Percentiles rank a stretch among this genome's conserved stretches.
phyloP scores from a whole-genome alignment of 148 eudicot genomes.

The Chenopodium quinoa region DNA sequence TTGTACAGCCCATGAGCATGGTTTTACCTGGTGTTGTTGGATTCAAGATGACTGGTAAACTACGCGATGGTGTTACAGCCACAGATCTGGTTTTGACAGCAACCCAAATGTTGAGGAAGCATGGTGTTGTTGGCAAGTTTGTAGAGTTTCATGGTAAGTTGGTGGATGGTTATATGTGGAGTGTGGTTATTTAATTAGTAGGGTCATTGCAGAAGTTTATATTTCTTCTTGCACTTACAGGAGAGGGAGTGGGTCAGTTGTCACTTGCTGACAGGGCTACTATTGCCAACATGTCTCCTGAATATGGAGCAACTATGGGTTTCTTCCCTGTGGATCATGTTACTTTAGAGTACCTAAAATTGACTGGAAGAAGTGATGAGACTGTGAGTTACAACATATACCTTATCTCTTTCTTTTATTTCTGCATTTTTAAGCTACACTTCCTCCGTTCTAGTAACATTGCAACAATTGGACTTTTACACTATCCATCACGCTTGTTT shows the following conservation, averaged over 20 bases:
- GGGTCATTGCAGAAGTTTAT: neutral
- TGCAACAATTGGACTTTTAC: too few species aligned
- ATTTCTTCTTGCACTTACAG: conserved; percentile 31
- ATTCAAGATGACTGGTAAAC: conserved; percentile 78
- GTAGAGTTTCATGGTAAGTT: conserved; percentile 90
- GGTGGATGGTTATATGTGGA: neutral
- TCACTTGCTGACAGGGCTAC: conserved; percentile 96
- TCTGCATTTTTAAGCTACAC: neutral
- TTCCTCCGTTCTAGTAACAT: too few species aligned
- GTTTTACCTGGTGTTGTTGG: conserved; percentile 98
- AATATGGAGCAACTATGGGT: conserved; percentile 99
- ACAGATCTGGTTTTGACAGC: conserved; percentile 97
- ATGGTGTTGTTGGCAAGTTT: conserved; percentile 98
- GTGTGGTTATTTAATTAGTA: neutral
- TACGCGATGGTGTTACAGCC: conserved; percentile 89
- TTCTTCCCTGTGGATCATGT: conserved; percentile 97
- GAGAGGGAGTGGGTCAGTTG: conserved; percentile 71
- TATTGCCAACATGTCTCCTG: conserved; percentile 98
- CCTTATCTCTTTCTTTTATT: neutral
- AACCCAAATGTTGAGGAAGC: conserved; percentile 96
- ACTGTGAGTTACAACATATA: conserved; percentile 44
- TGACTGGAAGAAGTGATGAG: conserved; percentile 94
- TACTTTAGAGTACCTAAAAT: conserved; percentile 76
- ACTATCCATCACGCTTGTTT: too few species aligned
- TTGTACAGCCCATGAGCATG: conserved; percentile 98